Conservation (phyloP, 2,329 filamentous ascomycete genomes). For the Fusarium burgessii region DNA sequence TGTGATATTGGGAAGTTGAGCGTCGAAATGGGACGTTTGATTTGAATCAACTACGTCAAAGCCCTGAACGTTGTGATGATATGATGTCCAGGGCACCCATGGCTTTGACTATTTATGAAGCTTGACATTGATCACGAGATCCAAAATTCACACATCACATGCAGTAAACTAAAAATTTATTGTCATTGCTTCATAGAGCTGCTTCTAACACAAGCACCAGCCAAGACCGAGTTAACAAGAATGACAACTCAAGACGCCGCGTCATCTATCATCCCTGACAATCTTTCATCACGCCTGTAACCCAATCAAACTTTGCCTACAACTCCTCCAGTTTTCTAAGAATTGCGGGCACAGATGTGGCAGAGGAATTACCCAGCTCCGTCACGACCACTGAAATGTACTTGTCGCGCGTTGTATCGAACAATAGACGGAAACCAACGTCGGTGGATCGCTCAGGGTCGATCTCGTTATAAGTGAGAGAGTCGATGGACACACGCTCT, state of each 20-base stretch:
- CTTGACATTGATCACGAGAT: background rate
- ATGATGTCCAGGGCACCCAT: background rate
- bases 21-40: conserved; percentile 45
- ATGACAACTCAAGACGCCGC: conserved; percentile 19
- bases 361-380: conserved; percentile 87
- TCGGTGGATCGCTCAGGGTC: conserved; percentile 75
- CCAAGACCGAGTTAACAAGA: conserved; percentile 1
- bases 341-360: conserved; percentile 81
- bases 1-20: conserved; percentile 42
- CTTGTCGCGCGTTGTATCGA: conserved; percentile 90
- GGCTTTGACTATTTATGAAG: background rate
- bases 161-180: conserved; percentile 3
- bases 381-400: conserved; percentile 91
- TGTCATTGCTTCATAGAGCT: conserved; percentile 21
- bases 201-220: conserved; percentile 21
- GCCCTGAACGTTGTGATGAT: conserved; percentile 24
- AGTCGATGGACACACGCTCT: conserved; percentile 87
- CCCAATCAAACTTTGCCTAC: conserved; percentile 48
- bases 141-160: background rate
- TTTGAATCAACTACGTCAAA: conserved; percentile 29
- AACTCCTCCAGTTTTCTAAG: conserved; percentile 69
- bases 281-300: conserved; percentile 29
- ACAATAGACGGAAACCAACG: conserved; percentile 75
- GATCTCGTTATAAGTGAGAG: conserved; percentile 94
- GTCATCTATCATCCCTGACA: conserved; percentile 30